Conservation (phyloP, 306 rosid genomes). For the Mucuna pruriens region DNA sequence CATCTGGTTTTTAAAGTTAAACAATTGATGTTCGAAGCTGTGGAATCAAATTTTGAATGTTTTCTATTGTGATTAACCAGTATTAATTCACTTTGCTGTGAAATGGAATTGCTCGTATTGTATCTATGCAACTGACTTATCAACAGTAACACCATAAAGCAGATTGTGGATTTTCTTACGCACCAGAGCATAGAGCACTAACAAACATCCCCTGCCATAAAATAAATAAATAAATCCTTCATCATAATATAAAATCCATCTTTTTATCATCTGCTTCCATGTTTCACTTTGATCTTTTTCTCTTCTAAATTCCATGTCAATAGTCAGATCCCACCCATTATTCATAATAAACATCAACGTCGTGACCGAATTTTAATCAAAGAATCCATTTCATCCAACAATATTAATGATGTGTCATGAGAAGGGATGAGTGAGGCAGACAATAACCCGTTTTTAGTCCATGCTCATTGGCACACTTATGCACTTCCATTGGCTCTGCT, state of each 20-base stretch:
- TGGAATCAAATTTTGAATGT: neutral
- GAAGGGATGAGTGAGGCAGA: conserved; percentile 24
- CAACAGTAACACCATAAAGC: conserved; percentile 52
- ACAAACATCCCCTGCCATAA: conserved; percentile 17
- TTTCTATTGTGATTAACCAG: conserved; percentile 1
- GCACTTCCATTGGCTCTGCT: conserved; percentile 22
- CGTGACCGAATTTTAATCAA: conserved; percentile 44
- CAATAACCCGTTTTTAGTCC: conserved; percentile 39
- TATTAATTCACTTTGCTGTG: conserved; percentile 45
- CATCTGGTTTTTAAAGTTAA: neutral
- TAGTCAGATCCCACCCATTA: conserved; percentile 73
- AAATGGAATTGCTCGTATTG: conserved; percentile 81
- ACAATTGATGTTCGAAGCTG: neutral
- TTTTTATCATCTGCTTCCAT: conserved; percentile 40
- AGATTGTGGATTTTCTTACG: conserved; percentile 51
- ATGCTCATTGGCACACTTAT: conserved; percentile 34
- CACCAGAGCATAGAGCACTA: conserved; percentile 51
- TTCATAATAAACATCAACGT: conserved; percentile 38
- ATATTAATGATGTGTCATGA: conserved; percentile 24
- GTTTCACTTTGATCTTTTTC: conserved; percentile 37
- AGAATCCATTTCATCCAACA: conserved; percentile 35
- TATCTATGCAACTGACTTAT: conserved; percentile 60
- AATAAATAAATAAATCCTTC: conserved; percentile 17
- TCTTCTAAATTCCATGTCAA: conserved; percentile 38
- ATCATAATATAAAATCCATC: neutral